Evolutionary conservation across 2,329 filamentous ascomycete genomes (phyloP), one percentile per base, ranked within the genome.

Genomic region (Blastomyces percursus): DNA sequence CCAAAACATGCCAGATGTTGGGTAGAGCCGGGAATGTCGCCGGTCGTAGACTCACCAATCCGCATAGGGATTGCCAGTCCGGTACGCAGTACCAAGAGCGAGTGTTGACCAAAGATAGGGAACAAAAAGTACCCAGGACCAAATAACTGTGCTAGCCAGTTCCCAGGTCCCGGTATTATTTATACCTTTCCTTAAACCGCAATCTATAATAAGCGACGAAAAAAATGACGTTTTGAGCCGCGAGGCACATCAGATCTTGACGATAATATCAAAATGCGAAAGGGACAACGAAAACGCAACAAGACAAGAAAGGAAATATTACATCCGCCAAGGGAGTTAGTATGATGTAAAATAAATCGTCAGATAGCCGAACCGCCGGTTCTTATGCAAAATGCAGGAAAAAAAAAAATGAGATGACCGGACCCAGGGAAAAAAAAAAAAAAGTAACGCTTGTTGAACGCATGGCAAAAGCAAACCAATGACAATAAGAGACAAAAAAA

Each of bases 361-460:
- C 76, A 77, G 68, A 75, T 70, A 77, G 75, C 76, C 76, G 75
- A 74, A 76, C 77, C 75, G 75, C 76, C 76, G 76, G 75, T 76
- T 74, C 72, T 77, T 73, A 77, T 77, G 75, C 75, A 75, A 71
- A 67, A 66, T 66, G 64, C 61, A 67, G 67, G 66, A 69, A 68
- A 30, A 30, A 30, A 46, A 21, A 66, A 66, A 38, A 38, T 38
- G 35, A 68, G 60, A 66, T 64, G 63, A 61, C 66, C 38, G 66
- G 65, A 60, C 66, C 66, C 66, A 71, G 1, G 35, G 35, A 8
- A 48, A 48, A 21, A 75, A 74, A 73, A 76, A 73, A 76, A 30
- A 30, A 30, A 30, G 70, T 74, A 75, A 76, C 79, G 81, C 81
- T 83, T 74, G 79, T 77, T 79, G 73, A 75, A 75, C 71, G 73